These are phyloP conservation scores for Fusarium tupiense DNA, from an alignment of 2,329 filamentous ascomycete species.

Conservation along the genomic window DNA sequence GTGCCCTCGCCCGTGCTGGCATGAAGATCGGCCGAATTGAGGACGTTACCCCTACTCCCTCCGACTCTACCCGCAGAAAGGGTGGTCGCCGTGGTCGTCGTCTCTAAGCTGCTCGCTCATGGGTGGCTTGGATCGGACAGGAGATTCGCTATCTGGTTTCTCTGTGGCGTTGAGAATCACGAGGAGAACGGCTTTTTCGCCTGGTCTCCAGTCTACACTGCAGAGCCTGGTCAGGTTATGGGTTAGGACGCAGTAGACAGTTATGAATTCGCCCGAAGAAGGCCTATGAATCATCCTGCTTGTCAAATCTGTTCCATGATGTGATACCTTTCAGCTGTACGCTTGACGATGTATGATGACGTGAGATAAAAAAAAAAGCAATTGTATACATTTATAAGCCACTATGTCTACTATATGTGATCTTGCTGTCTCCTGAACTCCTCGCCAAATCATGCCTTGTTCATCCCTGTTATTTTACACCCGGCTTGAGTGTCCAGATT, in stretches of 20 bases:
- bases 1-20: constrained; percentile 96
- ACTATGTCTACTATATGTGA: constrained; percentile 8
- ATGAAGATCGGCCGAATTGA: constrained; percentile 99
- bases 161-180: constrained; percentile 75
- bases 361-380: background rate
- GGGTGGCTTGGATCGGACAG: constrained; percentile 47
- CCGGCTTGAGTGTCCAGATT: constrained; percentile 62
- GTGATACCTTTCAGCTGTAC: constrained; percentile 30
- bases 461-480: constrained; percentile 3
- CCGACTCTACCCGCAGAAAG: constrained; percentile 99
- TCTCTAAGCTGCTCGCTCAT: constrained; percentile 73
- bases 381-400: background rate
- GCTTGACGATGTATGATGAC: constrained; percentile 24
- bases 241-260: constrained; percentile 51
- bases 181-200: constrained; percentile 75
- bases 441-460: constrained; percentile 14
- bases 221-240: constrained; percentile 53
- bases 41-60: constrained; percentile 99
- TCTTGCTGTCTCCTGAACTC: constrained; percentile 23
- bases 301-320: constrained; percentile 40
- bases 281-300: constrained; percentile 53
- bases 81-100: constrained; percentile 99
- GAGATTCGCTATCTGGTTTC: constrained; percentile 59
- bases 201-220: constrained; percentile 69
- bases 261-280: constrained; percentile 57